phyloP scores from a whole-genome alignment of 768 basidiomycete genomes.

The Termitomyces sp. region DNA sequence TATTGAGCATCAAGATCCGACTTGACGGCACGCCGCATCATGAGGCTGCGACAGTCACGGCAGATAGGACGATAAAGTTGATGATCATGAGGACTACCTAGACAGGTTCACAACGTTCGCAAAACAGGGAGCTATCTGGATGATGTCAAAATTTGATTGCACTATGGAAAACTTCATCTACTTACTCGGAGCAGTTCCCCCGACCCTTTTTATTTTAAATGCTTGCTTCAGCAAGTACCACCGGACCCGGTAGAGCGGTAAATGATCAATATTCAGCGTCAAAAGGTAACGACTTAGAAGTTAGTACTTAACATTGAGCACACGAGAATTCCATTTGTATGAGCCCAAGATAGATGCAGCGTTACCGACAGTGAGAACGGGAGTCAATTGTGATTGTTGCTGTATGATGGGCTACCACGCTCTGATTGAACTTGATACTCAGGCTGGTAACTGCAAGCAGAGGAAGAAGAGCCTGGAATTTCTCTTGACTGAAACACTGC shows the following conservation, averaged over 20 bases:
- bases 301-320: slow-evolving; percentile 19
- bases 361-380: slow-evolving; percentile 20
- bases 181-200: no score
- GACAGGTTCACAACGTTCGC: slow-evolving; percentile 24
- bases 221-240: no score
- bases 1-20: slow-evolving; percentile 20
- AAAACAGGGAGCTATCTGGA: slow-evolving; percentile 24
- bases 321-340: slow-evolving; percentile 35
- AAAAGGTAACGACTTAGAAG: background rate
- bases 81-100: slow-evolving; percentile 30
- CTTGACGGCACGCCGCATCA: slow-evolving; percentile 20
- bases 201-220: no score
- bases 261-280: background rate
- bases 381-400: slow-evolving; percentile 19
- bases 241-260: slow-evolving; percentile 9
- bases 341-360: slow-evolving; percentile 26
- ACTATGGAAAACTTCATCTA: no score
- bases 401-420: slow-evolving; percentile 28
- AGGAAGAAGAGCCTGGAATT: slow-evolving; percentile 6
- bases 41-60: slow-evolving; percentile 30
- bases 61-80: slow-evolving; percentile 25
- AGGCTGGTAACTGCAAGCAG: slow-evolving; percentile 1
- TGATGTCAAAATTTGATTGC: slow-evolving; percentile 26
- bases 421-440: slow-evolving; percentile 18
- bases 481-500: background rate